Evolutionary conservation across 441 rosid species (phyloP), one percentile per base, ranked within the genome.

Genomic region (Erodium trifolium): DNA sequence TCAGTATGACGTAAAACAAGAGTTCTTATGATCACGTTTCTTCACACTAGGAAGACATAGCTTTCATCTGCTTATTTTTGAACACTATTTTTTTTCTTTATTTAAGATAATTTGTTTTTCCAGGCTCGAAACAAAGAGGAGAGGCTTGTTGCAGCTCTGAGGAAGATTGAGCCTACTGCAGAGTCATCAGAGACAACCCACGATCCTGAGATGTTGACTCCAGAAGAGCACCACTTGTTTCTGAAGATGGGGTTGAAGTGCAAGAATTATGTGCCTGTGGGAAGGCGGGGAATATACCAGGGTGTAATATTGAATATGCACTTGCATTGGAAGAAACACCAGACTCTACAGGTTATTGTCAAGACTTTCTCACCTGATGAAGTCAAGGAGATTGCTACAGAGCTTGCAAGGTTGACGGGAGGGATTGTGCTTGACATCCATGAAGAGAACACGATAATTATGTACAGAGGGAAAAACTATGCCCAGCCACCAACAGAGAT

Each of bases 241-340:
- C 70, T 90, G 67, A 94, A 92, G 89, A 94, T 87, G 98, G 97
- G 90, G 39, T 82, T 83, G 68, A 92, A 92, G 88, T 81, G 90
- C 78, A 94, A 90, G 83, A 90, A 94, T 47, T 92, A 94, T 14
- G 99, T 94, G 43, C 98, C 99, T 0, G 83, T 94, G 1, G 97
- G 97, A 59, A 87, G 96, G 71, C 77, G 96, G 13, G 98, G 99
- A 37, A 85, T 94, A 43, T 94, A 90, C 83, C 97, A 94, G 74
- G 96, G 99, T 72, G 98, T 94, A 64, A 92, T 92, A 75, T 80
- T 94, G 65, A 94, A 94, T 79, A 94, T 94, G 99, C 98, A 94
- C 77, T 85, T 94, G 82, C 99, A 92, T 72, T 94, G 98, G 99
- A 92, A 92, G 93, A 94, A 92, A 73, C 98, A 90, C 80, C 97